Evolutionary conservation across 2,329 filamentous ascomycete genomes (phyloP), one percentile per base, ranked within the genome.

Genomic region (Gremmenia infestans): DNA sequence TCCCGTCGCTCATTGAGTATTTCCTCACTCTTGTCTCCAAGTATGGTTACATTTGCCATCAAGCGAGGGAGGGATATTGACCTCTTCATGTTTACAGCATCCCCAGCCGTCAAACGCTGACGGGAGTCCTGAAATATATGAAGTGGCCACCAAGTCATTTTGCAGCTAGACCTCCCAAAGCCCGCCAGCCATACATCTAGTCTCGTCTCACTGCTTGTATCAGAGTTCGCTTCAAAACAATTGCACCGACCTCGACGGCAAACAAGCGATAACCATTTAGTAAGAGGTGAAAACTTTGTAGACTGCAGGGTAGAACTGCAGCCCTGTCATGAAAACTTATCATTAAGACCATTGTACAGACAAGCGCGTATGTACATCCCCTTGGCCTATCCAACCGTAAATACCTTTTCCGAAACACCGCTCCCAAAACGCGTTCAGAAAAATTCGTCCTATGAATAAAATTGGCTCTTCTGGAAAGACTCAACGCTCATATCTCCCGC

Each of bases 401-500:
- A 39, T 15, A n/a, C 37, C 37, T 40, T 40, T 40, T 40, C 37
- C 37, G 37, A 40, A 17, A 40, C 37, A 17, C 37, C 37, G 37
- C 37, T 40, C 37, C 37, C 37, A 40, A 40, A 40, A 15, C 37
- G 37, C 37, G 7, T 17, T 17, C 15, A 40, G 5, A 17, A 5
- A 40, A 40, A 15, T 1, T 40, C 15, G 5, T 17, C 37, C 76
- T 72, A 85, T 53, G 82, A 85, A 71, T 86, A 84, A 67, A 88
- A 87, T 17, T 81, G 81, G 52, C 83, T 83, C 72, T 86, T 87
- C 70, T 88, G 85, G 70, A 89, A 88, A 66, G 83, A 87, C 70
- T 89, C 85, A 5, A 86, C 78, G 15, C 77, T 78, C 60, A 87
- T 82, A 68, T 88, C 85, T 2, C 81, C 81, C 51, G 80, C 77